A percentile compares a stretch with the other conserved stretches of the same genome.
phyloP scores from a whole-genome alignment of 768 basidiomycete species.

The Mycena filopes region DNA sequence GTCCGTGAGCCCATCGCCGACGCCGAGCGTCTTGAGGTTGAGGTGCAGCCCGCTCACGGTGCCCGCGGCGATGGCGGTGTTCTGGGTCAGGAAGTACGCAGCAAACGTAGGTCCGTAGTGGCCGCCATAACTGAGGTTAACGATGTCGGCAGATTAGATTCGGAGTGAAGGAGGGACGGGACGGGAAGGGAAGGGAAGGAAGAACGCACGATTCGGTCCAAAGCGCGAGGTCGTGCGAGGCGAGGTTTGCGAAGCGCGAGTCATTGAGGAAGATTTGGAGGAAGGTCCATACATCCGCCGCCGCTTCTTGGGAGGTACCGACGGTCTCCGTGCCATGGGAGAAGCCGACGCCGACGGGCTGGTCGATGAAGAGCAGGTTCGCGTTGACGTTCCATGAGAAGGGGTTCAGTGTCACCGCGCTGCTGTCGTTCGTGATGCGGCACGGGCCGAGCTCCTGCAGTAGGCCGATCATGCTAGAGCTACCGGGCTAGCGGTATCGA shows the following conservation, averaged over 20 bases:
- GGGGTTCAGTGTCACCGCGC: slow-evolving; percentile 59
- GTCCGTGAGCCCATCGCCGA: slow-evolving; percentile 71
- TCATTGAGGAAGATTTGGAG: slow-evolving; percentile 71
- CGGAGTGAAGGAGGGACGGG: no score
- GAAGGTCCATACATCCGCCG: slow-evolving; percentile 68
- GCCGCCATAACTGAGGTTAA: slow-evolving; percentile 65
- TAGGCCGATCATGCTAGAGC: slow-evolving; percentile 69
- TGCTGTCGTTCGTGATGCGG: slow-evolving; percentile 65
- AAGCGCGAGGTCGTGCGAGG: slow-evolving; percentile 58
- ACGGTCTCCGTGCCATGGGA: slow-evolving; percentile 64
- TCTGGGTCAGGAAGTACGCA: slow-evolving; percentile 69
- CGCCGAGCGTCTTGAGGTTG: slow-evolving; percentile 67
- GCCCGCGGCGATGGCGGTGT: slow-evolving; percentile 62
- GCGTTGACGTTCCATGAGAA: slow-evolving; percentile 69
- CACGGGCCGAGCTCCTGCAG: slow-evolving; percentile 86
- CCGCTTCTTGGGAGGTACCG: slow-evolving; percentile 63
- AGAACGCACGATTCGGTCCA: slow-evolving; percentile 69
- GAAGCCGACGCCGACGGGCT: slow-evolving; percentile 72
- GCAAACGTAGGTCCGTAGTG: slow-evolving; percentile 79
- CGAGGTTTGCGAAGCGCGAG: slow-evolving; percentile 59
- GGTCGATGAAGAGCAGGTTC: slow-evolving; percentile 71
- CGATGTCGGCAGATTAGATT: not conserved
- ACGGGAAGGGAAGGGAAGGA: not conserved
- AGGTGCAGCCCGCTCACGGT: slow-evolving; percentile 57
- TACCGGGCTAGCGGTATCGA: no score